Percentiles rank a stretch among this genome's conserved stretches.
Conservation (phyloP, 768 basidiomycete species). For the Suillus luteus region DNA sequence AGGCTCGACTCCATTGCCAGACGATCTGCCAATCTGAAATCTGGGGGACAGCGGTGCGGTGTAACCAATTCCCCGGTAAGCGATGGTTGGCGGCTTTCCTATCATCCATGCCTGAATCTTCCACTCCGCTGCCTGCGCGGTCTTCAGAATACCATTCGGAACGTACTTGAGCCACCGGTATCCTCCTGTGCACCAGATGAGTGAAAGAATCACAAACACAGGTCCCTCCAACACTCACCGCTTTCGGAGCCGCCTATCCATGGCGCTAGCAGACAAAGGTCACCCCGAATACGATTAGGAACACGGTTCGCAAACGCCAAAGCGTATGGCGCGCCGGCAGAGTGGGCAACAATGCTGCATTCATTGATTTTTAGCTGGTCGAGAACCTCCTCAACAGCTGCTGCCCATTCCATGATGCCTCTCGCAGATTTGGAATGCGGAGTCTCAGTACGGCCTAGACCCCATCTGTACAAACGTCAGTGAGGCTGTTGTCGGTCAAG, state of each 20-base stretch:
- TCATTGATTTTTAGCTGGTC: constrained; percentile 74
- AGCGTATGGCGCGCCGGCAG: constrained; percentile 94
- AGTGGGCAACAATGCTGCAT: constrained; percentile 93
- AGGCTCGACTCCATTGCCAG: constrained; percentile 20
- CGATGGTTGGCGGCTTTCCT: constrained; percentile 87
- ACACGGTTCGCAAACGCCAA: constrained; percentile 81
- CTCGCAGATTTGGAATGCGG: constrained; percentile 62
- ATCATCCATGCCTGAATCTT: constrained; percentile 96
- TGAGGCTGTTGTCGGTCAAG: background rate
- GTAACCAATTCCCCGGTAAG: constrained; percentile 86
- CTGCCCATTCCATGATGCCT: constrained; percentile 89
- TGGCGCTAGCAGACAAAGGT: constrained; percentile 87
- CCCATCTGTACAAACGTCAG: constrained; percentile 61
- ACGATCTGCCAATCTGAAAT: constrained; percentile 27
- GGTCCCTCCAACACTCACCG: constrained; percentile 44
- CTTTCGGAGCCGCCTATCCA: constrained; percentile 94
- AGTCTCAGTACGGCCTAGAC: constrained; percentile 83
- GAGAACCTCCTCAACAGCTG: constrained; percentile 87
- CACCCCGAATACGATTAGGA: constrained; percentile 76
- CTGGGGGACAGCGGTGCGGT: constrained; percentile 47
- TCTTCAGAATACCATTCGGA: constrained; percentile 88
- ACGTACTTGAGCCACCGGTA: constrained; percentile 99
- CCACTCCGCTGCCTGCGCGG: constrained; percentile 97
- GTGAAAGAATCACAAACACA: constrained; percentile 12
- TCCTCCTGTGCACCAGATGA: constrained; percentile 50